phyloP scores from a whole-genome alignment of 495 filamentous ascomycete species.

The Apodospora peruviana region DNA sequence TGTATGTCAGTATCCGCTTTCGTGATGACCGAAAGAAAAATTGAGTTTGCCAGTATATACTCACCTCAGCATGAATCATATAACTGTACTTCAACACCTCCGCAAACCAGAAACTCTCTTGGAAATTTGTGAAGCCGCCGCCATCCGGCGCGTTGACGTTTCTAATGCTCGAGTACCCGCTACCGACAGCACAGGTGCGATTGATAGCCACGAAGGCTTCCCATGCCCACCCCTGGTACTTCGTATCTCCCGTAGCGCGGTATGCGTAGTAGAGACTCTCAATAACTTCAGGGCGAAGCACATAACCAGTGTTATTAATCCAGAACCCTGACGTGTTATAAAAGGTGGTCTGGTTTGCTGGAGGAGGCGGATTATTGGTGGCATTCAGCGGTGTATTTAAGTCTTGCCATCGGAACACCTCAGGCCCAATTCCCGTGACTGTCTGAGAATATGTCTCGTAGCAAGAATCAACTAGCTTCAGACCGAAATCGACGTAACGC shows the following conservation, averaged over 20 bases:
- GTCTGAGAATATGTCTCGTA: conserved; percentile 67
- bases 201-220: conserved; percentile 70
- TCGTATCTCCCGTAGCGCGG: conserved; percentile 62
- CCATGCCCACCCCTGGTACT: conserved; percentile 84
- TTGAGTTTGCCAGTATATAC: not conserved
- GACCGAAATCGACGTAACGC: conserved; percentile 68
- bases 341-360: conserved; percentile 47
- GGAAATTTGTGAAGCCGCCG: conserved; percentile 58
- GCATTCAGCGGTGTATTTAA: conserved; percentile 28
- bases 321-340: conserved; percentile 69
- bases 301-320: conserved; percentile 56
- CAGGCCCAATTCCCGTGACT: conserved; percentile 71
- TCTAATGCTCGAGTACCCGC: conserved; percentile 59
- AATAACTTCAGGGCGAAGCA: conserved; percentile 77
- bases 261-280: conserved; percentile 90
- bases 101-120: conserved; percentile 89
- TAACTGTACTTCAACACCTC: conserved; percentile 87
- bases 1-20: not conserved
- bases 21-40: too few species aligned
- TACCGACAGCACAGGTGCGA: conserved; percentile 53
- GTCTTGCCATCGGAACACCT: conserved; percentile 67
- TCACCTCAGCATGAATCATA: conserved; percentile 44
- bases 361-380: conserved; percentile 34
- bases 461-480: conserved; percentile 68
- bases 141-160: conserved; percentile 63